These are phyloP conservation scores for Perkinsela sp. DNA, from an alignment of 208 protist species.

Conservation along the genomic window DNA sequence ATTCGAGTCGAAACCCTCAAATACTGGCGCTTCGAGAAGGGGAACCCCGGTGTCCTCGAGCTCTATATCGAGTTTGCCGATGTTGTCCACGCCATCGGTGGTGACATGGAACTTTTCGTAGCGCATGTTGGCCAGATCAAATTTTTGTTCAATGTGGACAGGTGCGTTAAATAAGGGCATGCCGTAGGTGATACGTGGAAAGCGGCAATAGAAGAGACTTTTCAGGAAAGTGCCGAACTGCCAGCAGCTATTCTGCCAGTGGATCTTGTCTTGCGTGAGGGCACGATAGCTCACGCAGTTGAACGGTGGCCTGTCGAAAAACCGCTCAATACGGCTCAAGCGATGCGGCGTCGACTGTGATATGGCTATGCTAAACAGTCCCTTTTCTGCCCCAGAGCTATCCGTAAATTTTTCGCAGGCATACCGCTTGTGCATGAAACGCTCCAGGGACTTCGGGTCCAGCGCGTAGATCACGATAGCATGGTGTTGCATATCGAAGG, in stretches of 20 bases:
- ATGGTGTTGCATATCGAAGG: neutral
- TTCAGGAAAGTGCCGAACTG: neutral
- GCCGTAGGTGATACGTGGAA: neutral
- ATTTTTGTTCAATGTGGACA: neutral
- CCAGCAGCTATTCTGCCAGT: neutral
- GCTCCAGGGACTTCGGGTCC: neutral
- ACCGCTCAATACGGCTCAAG: neutral
- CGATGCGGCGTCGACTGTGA: neutral
- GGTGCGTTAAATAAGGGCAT: neutral
- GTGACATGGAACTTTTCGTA: neutral
- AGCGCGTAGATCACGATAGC: neutral
- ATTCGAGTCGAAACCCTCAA: neutral
- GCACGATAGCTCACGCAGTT: neutral
- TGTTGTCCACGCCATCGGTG: neutral
- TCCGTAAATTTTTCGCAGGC: neutral
- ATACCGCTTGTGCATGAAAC: neutral
- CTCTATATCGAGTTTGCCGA: neutral
- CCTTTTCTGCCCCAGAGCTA: neutral
- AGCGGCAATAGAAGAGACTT: neutral
- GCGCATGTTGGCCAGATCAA: neutral
- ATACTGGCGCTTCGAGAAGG: neutral
- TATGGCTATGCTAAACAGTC: neutral
- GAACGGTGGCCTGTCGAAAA: neutral
- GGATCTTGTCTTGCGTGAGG: neutral
- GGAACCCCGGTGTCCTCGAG: neutral